Evolutionary conservation across 1,139 yeast species (phyloP).

Genomic region (Taphrina communis): DNA sequence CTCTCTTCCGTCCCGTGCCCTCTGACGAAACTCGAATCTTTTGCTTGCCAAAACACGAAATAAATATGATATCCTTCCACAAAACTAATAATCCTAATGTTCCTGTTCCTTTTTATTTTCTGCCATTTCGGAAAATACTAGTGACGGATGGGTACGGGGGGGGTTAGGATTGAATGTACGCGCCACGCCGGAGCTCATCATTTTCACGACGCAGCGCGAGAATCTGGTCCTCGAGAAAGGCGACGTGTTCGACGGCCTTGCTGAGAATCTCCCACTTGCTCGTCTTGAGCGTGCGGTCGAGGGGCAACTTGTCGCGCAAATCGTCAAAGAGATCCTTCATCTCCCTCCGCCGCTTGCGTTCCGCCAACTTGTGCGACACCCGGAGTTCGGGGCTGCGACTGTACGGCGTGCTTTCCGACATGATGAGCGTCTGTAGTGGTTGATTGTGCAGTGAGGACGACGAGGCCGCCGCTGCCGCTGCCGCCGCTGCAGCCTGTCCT

Average conservation of each 20-base stretch:
- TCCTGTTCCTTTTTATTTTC: no score
- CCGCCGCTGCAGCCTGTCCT: no score
- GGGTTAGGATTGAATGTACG: background rate
- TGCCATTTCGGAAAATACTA: no score
- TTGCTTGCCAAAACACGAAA: no score
- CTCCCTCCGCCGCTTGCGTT: slow-evolving; percentile 47
- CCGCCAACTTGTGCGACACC: slow-evolving; percentile 48
- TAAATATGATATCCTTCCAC: no score
- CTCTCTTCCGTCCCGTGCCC: no score
- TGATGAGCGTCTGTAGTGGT: slow-evolving; percentile 11
- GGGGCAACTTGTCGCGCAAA: slow-evolving; percentile 46
- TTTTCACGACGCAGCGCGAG: slow-evolving; percentile 24
- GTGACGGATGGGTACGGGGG: no score
- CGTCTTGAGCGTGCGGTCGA: slow-evolving; percentile 47
- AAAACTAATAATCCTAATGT: no score
- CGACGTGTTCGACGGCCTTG: slow-evolving; percentile 39
- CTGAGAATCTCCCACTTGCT: slow-evolving; percentile 48
- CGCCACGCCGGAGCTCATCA: slow-evolving; percentile 28
- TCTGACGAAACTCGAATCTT: no score
- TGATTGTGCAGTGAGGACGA: slow-evolving; percentile 26
- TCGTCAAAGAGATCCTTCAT: slow-evolving; percentile 47
- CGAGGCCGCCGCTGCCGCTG: background rate
- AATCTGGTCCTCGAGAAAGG: slow-evolving; percentile 32
- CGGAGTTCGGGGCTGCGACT: slow-evolving; percentile 48
- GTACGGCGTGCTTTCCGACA: slow-evolving; percentile 44